Evolutionary conservation across 345 rosid genomes (phyloP).

Genomic region (Ailanthus altissimus): DNA sequence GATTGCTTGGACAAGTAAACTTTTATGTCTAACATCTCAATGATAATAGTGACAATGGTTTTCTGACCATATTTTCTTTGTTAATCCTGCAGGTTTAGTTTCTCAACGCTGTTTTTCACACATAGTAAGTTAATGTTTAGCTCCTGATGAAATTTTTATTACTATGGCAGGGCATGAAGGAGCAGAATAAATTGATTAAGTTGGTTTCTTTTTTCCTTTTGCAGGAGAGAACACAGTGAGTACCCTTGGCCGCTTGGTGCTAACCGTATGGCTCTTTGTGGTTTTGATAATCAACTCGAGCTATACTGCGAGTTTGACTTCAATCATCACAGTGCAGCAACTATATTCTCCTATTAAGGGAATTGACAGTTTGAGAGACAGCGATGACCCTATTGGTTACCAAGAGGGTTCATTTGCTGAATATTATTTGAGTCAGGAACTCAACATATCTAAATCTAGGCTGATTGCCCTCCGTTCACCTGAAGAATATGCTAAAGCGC

Average conservation of each 20-base stretch:
- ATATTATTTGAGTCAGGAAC: conserved; percentile 66
- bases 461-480: conserved; percentile 80
- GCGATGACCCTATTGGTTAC: conserved; percentile 71
- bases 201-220: conserved; percentile 25
- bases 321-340: conserved; percentile 90
- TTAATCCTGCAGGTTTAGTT: conserved; percentile 84
- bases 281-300: conserved; percentile 92
- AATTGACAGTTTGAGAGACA: conserved; percentile 61
- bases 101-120: conserved; percentile 89
- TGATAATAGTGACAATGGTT: background rate
- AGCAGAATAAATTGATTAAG: conserved; percentile 29
- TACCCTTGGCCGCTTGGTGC: conserved; percentile 81
- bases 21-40: conserved; percentile 9
- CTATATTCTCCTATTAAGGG: conserved; percentile 81
- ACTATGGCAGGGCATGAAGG: background rate
- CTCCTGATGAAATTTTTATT: conserved; percentile 2
- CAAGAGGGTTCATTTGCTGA: conserved; percentile 93
- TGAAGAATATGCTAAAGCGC: conserved; percentile 71
- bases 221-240: conserved; percentile 88
- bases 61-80: conserved; percentile 38
- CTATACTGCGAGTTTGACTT: conserved; percentile 95
- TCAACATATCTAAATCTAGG: conserved; percentile 69
- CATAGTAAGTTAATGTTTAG: conserved; percentile 62
- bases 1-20: background rate
- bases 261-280: conserved; percentile 88